Evolutionary conservation across 2,329 filamentous ascomycete species (phyloP).

Genomic region (Stenocarpella maydis): DNA sequence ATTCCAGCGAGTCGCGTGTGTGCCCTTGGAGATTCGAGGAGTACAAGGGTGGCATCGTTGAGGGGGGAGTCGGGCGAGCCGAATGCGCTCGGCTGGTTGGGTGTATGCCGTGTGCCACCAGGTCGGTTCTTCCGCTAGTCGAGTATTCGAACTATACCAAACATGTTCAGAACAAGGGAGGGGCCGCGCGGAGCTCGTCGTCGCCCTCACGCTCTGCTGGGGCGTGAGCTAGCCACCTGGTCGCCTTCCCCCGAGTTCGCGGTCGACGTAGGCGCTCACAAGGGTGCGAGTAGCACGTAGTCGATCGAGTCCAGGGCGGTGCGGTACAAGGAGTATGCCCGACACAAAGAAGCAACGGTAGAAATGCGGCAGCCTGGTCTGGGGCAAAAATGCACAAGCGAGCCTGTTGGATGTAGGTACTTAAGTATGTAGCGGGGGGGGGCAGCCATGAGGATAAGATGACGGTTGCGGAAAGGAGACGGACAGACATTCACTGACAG

Average conservation of each 20-base stretch:
- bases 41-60: slow-evolving; percentile 52
- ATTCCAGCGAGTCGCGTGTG: slow-evolving; percentile 90
- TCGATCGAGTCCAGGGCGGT: not conserved
- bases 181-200: not conserved
- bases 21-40: slow-evolving; percentile 53
- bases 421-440: not conserved
- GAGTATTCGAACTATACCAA: not conserved
- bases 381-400: not conserved
- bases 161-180: slow-evolving; percentile 30
- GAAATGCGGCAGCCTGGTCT: not conserved
- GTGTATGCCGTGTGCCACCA: slow-evolving; percentile 12
- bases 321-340: not conserved
- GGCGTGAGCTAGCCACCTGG: not conserved
- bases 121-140: slow-evolving; percentile 27
- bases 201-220: not conserved
- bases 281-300: not conserved
- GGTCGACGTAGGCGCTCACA: not conserved
- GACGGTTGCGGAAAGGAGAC: slow-evolving; percentile 27
- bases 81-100: slow-evolving; percentile 17
- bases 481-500: not conserved
- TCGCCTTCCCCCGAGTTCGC: not conserved
- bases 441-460: slow-evolving; percentile 4
- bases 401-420: not conserved
- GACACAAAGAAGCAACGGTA: slow-evolving; percentile 7
- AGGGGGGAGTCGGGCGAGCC: slow-evolving; percentile 20